Conservation (phyloP, 495 filamentous ascomycete species). For the Neurospora sp. region DNA sequence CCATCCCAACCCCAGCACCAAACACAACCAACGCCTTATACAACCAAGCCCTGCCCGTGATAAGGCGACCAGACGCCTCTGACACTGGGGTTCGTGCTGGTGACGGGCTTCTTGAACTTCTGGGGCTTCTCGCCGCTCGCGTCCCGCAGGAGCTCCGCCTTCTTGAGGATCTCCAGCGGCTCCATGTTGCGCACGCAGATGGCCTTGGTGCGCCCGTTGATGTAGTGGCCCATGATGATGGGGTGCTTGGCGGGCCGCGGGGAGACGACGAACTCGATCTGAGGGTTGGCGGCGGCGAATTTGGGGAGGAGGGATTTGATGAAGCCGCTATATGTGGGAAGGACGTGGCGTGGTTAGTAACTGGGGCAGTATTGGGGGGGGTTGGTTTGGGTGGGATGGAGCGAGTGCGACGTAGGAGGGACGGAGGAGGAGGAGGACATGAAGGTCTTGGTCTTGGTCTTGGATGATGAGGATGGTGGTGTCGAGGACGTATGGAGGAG, state of each 20-base stretch:
- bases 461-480: neutral
- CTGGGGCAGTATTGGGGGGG: neutral
- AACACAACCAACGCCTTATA: constrained; percentile 10
- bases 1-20: neutral
- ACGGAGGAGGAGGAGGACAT: neutral
- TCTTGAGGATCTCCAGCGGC: constrained; percentile 67
- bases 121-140: constrained; percentile 78
- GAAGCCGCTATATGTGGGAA: constrained; percentile 50
- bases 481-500: neutral
- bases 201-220: constrained; percentile 79
- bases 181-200: constrained; percentile 85
- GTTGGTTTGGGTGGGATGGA: neutral
- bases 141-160: constrained; percentile 69
- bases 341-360: neutral
- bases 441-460: neutral
- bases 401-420: neutral
- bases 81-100: constrained; percentile 81
- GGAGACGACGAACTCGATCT: constrained; percentile 82
- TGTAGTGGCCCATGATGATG: constrained; percentile 72
- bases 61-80: constrained; percentile 92
- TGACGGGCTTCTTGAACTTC: constrained; percentile 69
- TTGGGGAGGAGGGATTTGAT: constrained; percentile 60
- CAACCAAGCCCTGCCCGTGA: constrained; percentile 54
- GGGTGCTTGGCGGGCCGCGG: constrained; percentile 83
- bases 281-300: constrained; percentile 75